Conservation (phyloP, 345 rosid genomes). For the Tarenaya hassleriana region DNA sequence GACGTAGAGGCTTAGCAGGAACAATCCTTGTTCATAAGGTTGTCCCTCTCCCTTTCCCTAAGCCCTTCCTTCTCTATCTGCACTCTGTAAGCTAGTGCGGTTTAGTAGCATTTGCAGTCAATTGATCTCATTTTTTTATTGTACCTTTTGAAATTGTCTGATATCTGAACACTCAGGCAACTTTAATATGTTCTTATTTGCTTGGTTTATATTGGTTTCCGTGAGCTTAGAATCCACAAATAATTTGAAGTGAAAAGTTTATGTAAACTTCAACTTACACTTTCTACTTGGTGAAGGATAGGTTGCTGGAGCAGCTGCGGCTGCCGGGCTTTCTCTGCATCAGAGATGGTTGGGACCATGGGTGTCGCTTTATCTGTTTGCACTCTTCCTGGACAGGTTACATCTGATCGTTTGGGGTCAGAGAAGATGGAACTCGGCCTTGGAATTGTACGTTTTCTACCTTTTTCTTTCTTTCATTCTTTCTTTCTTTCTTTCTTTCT, state of each 20-base stretch:
- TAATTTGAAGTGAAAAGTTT: slow-evolving; percentile 7
- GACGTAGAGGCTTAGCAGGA: slow-evolving; percentile 96
- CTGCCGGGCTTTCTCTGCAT: slow-evolving; percentile 80
- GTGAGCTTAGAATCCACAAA: not conserved
- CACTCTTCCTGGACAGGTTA: slow-evolving; percentile 82
- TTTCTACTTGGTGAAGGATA: slow-evolving; percentile 31
- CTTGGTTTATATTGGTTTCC: not conserved
- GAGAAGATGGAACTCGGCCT: slow-evolving; percentile 98
- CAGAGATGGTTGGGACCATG: slow-evolving; percentile 90
- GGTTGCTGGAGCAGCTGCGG: slow-evolving; percentile 97
- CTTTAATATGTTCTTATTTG: slow-evolving; percentile 1
- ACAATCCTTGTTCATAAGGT: slow-evolving; percentile 93
- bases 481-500: too few species aligned
- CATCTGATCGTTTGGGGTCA: slow-evolving; percentile 78
- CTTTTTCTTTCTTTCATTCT: not conserved
- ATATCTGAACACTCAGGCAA: slow-evolving; percentile 13
- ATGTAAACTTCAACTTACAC: not conserved
- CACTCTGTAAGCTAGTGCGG: not conserved
- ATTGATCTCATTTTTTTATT: slow-evolving; percentile 4
- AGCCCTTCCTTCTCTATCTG: not conserved
- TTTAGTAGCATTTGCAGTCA: not conserved
- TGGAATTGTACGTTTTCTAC: slow-evolving; percentile 72
- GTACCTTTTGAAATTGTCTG: slow-evolving; percentile 4
- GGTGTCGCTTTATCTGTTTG: slow-evolving; percentile 91
- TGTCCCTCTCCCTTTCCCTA: slow-evolving; percentile 14